Percentiles rank a stretch among this genome's conserved stretches.
phyloP scores from a whole-genome alignment of 768 basidiomycete species.

The Termitomyces sp. region DNA sequence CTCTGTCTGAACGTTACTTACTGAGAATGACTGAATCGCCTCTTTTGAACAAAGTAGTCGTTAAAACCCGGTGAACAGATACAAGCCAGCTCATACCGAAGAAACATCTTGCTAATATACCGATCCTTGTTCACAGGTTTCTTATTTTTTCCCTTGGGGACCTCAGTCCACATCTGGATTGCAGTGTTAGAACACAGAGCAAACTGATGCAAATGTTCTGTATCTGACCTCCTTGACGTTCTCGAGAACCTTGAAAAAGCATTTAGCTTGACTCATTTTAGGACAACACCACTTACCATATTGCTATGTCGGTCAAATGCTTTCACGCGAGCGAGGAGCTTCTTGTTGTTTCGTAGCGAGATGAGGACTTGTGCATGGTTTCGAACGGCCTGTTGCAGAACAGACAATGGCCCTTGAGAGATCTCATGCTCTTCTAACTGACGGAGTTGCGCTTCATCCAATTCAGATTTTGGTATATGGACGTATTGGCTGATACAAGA shows the following conservation, averaged over 20 bases:
- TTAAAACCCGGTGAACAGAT: slow-evolving; percentile 1
- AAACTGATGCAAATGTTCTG: background rate
- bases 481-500: slow-evolving; percentile 77
- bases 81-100: slow-evolving; percentile 49
- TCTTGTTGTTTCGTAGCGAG: slow-evolving; percentile 97
- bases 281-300: slow-evolving; percentile 58
- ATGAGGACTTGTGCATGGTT: slow-evolving; percentile 98
- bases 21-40: slow-evolving; percentile 98
- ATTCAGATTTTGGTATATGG: slow-evolving; percentile 93
- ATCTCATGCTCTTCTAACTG: slow-evolving; percentile 98
- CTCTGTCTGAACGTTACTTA: slow-evolving; percentile 37
- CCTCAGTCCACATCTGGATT: slow-evolving; percentile 95
- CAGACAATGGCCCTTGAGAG: slow-evolving; percentile 94
- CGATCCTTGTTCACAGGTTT: slow-evolving; percentile 99
- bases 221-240: slow-evolving; percentile 86
- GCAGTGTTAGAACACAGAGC: slow-evolving; percentile 4
- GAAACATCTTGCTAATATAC: slow-evolving; percentile 99
- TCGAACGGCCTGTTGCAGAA: slow-evolving; percentile 94
- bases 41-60: slow-evolving; percentile 31
- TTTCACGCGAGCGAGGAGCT: slow-evolving; percentile 91
- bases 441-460: slow-evolving; percentile 94
- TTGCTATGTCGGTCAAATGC: slow-evolving; percentile 99
- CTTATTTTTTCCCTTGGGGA: slow-evolving; percentile 97
- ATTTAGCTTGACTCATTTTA: background rate
- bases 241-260: slow-evolving; percentile 70